These are phyloP conservation scores for Cladophialophora immunda DNA, from an alignment of 2,329 filamentous ascomycete species.

Conservation along the genomic window DNA sequence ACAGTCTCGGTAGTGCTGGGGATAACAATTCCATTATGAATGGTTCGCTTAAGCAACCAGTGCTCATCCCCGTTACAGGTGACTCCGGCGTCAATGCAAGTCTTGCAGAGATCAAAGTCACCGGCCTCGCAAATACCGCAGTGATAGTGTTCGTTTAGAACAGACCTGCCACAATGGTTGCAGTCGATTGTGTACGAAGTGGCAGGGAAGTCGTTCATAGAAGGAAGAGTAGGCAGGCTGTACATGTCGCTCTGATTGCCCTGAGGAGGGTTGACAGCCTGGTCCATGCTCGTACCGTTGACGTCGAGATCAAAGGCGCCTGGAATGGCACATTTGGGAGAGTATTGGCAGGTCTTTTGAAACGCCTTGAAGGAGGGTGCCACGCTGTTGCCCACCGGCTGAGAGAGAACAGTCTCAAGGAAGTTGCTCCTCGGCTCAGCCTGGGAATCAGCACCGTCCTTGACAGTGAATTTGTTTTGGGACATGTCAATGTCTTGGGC, in stretches of 20 bases:
- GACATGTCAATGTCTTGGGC: conserved; percentile 19
- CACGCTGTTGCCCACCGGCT: conserved; percentile 26
- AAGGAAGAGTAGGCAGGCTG: conserved; percentile 46
- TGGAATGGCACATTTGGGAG: conserved; percentile 35
- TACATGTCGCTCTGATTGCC: conserved; percentile 27
- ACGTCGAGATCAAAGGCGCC: conserved; percentile 35
- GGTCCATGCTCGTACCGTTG: conserved; percentile 21
- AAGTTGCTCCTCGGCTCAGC: conserved; percentile 48
- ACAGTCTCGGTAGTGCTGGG: conserved; percentile 87
- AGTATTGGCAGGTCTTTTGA: conserved; percentile 35
- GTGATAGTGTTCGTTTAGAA: conserved; percentile 87
- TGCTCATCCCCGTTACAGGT: conserved; percentile 82
- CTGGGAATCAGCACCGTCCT: conserved; percentile 22
- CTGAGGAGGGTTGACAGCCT: conserved; percentile 15
- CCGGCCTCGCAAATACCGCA: conserved; percentile 92
- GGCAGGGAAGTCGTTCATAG: conserved; percentile 46
- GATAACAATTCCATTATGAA: conserved; percentile 79
- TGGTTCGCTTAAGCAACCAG: conserved; percentile 92
- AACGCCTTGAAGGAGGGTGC: conserved; percentile 31
- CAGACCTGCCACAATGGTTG: conserved; percentile 83
- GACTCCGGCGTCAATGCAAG: conserved; percentile 77
- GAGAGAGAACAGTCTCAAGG: conserved; percentile 52
- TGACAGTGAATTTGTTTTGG: conserved; percentile 31
- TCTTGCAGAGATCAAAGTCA: conserved; percentile 90
- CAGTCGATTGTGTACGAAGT: conserved; percentile 85